Evolutionary conservation across 1,284 basidiomycete species (phyloP), one percentile per base, ranked within the genome.

Genomic region (Cutaneotrichosporon dermatis): DNA sequence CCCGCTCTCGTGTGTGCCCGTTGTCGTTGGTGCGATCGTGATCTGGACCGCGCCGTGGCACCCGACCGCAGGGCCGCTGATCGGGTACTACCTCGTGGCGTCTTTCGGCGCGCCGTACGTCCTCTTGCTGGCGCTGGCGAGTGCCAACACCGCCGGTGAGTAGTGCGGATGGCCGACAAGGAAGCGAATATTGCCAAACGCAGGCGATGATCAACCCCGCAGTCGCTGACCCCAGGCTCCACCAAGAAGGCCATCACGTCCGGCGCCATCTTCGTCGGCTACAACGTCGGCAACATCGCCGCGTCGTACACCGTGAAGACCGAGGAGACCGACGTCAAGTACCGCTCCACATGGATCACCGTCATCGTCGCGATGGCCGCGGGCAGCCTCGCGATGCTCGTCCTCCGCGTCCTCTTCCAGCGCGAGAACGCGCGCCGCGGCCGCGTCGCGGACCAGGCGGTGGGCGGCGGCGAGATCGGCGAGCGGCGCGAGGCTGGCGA

Each of bases 41-140:
- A 66, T 73, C 62, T 82, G 81, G 81, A 72, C 73, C 12, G 79
- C 77, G 1, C 69, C 78, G 34, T 81, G 79, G 79, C 58, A 63
- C 11, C 75, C 79, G 37, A 72, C 75, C 0, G 79, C 75, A 1
- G 73, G 79, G 0, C 80, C 81, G 0, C 65, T 83, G 11, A 79
- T 82, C 15, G 82, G 82, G 0, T 81, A 79, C 66, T 81, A 79
- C 60, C 71, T 80, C 12, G 68, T 74, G 8, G 71, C 70, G 4
- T 73, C 75, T 15, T 82, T 82, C 59, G 81, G 81, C 2, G 79
- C 81, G 2, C 80, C 81, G 5, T 81, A 79, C 57, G 81, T 81
- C 33, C 69, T 79, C 8, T 74, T 81, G 25, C 74, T 82, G 33
- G 73, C 80, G 6, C 66, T 80, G 4, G 76, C 77, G 4, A 71